A percentile compares a stretch with the other conserved stretches of the same genome.
phyloP scores from a whole-genome alignment of 495 filamentous ascomycete genomes.

The Hypoxylon rickii region DNA sequence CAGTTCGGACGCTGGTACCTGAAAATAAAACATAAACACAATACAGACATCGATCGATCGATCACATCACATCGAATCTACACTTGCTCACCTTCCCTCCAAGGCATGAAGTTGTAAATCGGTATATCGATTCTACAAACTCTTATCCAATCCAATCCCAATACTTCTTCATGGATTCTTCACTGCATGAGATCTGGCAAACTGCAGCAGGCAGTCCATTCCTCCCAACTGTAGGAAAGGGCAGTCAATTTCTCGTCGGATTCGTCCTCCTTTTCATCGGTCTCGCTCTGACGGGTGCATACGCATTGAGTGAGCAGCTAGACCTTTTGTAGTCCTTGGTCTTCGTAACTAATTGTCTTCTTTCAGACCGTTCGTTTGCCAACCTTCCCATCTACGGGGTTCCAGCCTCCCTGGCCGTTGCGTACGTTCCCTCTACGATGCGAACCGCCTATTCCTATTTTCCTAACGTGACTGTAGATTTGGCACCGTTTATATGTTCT shows the following conservation, averaged over 20 bases:
- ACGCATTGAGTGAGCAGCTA: constrained; percentile 76
- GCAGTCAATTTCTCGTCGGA: constrained; percentile 80
- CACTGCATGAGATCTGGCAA: constrained; percentile 87
- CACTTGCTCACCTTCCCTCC: neutral
- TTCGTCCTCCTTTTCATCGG: constrained; percentile 76
- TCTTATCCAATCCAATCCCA: neutral
- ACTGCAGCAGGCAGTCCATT: constrained; percentile 84
- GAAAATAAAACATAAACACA: too few species aligned
- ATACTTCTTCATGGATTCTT: constrained; percentile 60
- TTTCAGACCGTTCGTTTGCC: constrained; percentile 79
- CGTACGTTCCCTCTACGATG: constrained; percentile 61
- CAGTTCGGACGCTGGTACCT: too few species aligned
- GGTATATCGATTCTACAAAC: neutral
- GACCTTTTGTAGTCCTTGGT: neutral
- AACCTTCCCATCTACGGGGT: constrained; percentile 79
- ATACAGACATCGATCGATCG: too few species aligned
- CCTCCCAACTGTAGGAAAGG: constrained; percentile 78
- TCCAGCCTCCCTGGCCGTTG: constrained; percentile 85
- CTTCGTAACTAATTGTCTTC: constrained; percentile 6
- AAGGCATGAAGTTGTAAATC: constrained; percentile 15
- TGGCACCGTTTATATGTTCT: constrained; percentile 97
- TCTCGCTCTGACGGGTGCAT: constrained; percentile 68
- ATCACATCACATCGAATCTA: neutral
- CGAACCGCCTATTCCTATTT: constrained; percentile 14
- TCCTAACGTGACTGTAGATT: constrained; percentile 61